Conservation (phyloP, 495 filamentous ascomycete genomes). For the Monascus purpureus region DNA sequence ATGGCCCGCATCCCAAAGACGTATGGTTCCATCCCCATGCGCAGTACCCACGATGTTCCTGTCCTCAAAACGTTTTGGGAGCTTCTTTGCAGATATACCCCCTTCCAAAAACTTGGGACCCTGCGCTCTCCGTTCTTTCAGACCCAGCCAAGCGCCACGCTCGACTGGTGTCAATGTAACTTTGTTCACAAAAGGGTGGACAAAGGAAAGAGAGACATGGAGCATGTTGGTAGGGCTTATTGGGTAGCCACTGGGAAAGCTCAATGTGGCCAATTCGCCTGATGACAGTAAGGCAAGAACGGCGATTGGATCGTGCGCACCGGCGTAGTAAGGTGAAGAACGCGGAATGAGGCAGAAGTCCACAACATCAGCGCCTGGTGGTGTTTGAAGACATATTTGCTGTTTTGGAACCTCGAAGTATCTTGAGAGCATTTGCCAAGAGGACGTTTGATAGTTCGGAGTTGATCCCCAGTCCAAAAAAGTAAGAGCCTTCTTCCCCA, state of each 20-base stretch:
- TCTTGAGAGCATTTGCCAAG: constrained; percentile 64
- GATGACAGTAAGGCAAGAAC: constrained; percentile 65
- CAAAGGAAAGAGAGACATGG: constrained; percentile 65
- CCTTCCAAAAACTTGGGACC: constrained; percentile 64
- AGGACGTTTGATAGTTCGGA: constrained; percentile 78
- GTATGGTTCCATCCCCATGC: constrained; percentile 75
- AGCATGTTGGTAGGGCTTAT: constrained; percentile 85
- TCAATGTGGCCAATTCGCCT: constrained; percentile 77
- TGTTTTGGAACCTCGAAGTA: constrained; percentile 63
- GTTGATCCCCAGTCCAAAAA: constrained; percentile 83
- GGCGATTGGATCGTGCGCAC: constrained; percentile 80
- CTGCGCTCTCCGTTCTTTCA: constrained; percentile 60
- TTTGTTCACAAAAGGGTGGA: constrained; percentile 75
- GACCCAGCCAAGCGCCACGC: constrained; percentile 73
- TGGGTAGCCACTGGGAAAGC: constrained; percentile 80
- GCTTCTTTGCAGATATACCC: constrained; percentile 52
- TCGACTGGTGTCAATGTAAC: constrained; percentile 53
- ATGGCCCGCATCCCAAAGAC: constrained; percentile 82
- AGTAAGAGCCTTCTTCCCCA: constrained; percentile 58
- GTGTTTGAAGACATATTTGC: constrained; percentile 57
- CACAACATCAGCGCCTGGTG: constrained; percentile 62
- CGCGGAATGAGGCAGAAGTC: constrained; percentile 77
- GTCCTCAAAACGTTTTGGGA: constrained; percentile 60
- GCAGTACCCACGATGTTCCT: constrained; percentile 70
- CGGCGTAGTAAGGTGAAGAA: constrained; percentile 67